A percentile compares a stretch with the other conserved stretches of the same genome.
Evolutionary conservation across 352 stramenopile genomes (phyloP).

Genomic region (Pythium aphanidermatum): DNA sequence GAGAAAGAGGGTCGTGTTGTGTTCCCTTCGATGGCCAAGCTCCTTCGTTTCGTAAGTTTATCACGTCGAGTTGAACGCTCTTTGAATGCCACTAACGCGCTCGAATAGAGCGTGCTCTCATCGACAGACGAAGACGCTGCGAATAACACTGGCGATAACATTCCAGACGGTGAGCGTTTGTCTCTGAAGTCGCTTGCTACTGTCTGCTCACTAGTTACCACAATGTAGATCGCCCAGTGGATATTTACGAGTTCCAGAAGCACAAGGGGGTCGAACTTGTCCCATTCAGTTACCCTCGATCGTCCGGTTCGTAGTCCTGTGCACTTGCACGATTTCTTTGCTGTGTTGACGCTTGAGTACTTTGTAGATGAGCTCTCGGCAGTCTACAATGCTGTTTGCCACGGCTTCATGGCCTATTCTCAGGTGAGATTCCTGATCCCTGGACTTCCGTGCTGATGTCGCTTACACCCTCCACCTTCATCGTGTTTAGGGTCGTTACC

Average conservation of each 20-base stretch:
- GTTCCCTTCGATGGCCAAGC: conserved; percentile 37
- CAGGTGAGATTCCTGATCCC: conserved; percentile 38
- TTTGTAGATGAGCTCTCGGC: conserved; percentile 29
- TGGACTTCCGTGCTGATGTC: too few relatives aligned
- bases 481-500: conserved; percentile 49
- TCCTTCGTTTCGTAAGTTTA: conserved; percentile 52
- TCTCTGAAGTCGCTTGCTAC: too few relatives aligned
- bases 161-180: conserved; percentile 15
- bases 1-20: conserved; percentile 25
- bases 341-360: too few relatives aligned
- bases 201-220: too few relatives aligned
- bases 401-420: conserved; percentile 62
- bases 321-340: too few relatives aligned
- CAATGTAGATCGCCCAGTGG: conserved; percentile 23
- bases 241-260: conserved; percentile 32
- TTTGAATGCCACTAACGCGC: neutral
- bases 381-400: conserved; percentile 49
- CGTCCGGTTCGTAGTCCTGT: conserved; percentile 18
- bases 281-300: conserved; percentile 52
- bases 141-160: conserved; percentile 23
- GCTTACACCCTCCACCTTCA: too few relatives aligned
- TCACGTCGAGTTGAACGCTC: neutral
- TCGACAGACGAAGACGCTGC: conserved; percentile 33
- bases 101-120: conserved; percentile 51
- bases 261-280: conserved; percentile 35